Base-by-base conservation (phyloP, 2,329 filamentous ascomycete species). In the Colletotrichum salicis region DNA sequence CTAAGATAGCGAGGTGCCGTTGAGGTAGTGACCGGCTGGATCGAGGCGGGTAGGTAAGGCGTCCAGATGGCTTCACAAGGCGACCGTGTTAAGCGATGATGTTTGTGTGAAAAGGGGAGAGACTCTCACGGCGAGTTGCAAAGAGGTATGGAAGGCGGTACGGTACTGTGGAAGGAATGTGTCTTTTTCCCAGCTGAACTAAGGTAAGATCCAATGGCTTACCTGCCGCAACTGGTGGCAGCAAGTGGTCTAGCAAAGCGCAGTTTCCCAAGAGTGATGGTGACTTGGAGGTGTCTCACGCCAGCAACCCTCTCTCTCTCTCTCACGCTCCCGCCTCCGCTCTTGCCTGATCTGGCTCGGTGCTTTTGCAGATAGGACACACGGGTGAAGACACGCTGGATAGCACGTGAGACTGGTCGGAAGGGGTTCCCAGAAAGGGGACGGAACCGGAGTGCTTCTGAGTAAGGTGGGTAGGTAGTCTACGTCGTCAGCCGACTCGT, bases 81-180 rank as follows among this genome's bases (percentile, higher is more conserved):
- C 51, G 56, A 48, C 29, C n/a, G 60, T 52, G 24, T 33, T 55
- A 24, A 37, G 37, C 6, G 45, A 67, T 62, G 48, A 54, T 66
- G 54, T 6, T 6, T 61, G 67, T 29, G 27, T 35, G 13, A 67
- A 31, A 51, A 58, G 19, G 7, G 48, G 48, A 67, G 48, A 52
- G 48, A 27, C 33, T 37, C 57, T 51, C 67, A 70, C 67, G 24
- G 51, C 61, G 63, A 67, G 51, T 31, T 33, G 51, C 27, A 29
- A 19, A 15, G 41, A 35, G 11, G 64, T 19, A 41, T 19, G 37
- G 37, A 41, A 41, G 37, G 37, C 37, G 15, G 37, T 41, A 41
- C 37, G 37, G 37, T 24, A 33, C 19, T 67, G 13, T 29, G 24
- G 29, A 66, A 29, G 64, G 22, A 48, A 70, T 35, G 41, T 58